Percentiles rank a stretch among this genome's conserved stretches.
Conservation (phyloP, 129 eudicot genomes). For the Saussurea involucrata region DNA sequence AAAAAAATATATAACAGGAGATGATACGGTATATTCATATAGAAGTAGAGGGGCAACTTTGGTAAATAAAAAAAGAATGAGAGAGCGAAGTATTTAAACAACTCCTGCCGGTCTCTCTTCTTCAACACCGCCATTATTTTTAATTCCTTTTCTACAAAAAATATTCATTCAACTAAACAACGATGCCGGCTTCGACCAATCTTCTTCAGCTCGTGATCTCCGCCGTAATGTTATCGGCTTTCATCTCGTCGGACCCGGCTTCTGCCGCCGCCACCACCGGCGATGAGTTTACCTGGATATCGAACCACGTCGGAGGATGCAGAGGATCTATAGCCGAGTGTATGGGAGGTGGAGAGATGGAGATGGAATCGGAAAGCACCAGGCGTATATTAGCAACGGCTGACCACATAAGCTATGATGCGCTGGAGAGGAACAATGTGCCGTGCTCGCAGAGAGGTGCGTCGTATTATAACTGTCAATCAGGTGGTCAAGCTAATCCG, state of each 20-base stretch:
- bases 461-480: conserved; percentile 80
- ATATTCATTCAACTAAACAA: not conserved
- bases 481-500: conserved; percentile 79
- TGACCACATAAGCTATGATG: conserved; percentile 70
- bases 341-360: conserved; percentile 58
- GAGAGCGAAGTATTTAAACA: conserved; percentile 19
- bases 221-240: conserved; percentile 18
- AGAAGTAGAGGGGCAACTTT: not conserved
- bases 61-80: not conserved
- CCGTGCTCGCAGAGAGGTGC: conserved; percentile 86
- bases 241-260: conserved; percentile 13
- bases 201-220: conserved; percentile 21
- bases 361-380: conserved; percentile 67
- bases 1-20: too few relatives aligned
- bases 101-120: conserved; percentile 10
- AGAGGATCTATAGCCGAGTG: conserved; percentile 76
- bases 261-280: conserved; percentile 16
- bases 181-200: conserved; percentile 33
- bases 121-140: conserved; percentile 9
- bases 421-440: conserved; percentile 60
- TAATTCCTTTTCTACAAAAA: conserved; percentile 11
- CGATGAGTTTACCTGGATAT: conserved; percentile 42
- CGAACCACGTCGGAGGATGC: conserved; percentile 42
- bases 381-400: conserved; percentile 61
- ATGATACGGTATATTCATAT: not conserved